Base-by-base conservation (phyloP, 2,329 filamentous ascomycete genomes). In the Microascus cirrosus region DNA sequence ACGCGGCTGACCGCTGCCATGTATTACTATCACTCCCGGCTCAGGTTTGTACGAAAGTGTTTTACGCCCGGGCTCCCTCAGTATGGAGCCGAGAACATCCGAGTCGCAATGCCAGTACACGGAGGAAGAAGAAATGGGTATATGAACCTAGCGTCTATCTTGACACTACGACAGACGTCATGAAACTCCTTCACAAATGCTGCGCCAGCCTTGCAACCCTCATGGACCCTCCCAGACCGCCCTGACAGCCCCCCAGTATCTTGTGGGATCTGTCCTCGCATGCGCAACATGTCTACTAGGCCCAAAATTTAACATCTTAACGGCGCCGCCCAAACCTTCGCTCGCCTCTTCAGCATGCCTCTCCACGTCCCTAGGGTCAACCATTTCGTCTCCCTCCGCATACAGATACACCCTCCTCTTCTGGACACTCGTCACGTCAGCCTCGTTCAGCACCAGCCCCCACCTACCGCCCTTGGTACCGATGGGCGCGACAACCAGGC, bases 381-480 rank as follows among this genome's bases (percentile, higher is more conserved):
- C 55, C 39, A 62, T 34, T 24, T 42, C 55, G 36, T 62, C 62
- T 18, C 18, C 55, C n/a, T 57, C 48, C 51, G 61, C 59, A 35
- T 60, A 63, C n/a, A 62, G 59, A 45, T 63, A 63, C 25, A 55
- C 57, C 15, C 62, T 60, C 13, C 61, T 59, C 53, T 45, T 22
- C 58, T 61, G 60, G n/a, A 18, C 52, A 7, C 13, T 36, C 12
- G 54, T 54, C 22, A 57, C 57, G 1, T 28, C 56, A 12, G 24
- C 32, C 25, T 56, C 53, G 35, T 62, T 62, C 56, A 62, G 61
- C 54, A 58, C 50, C 39, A 35, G 57, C 12, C 55, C 54, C 62
- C 59, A 61, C 50, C 45, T 54, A 1, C 52, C 56, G 11, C 34
- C 18, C 22, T 53, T 15, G 34, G 34, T 35, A 3, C 32, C 51